phyloP scores from a whole-genome alignment of 371 early-diverging fungal genomes.

The Dipsacomyces acuminosporus region DNA sequence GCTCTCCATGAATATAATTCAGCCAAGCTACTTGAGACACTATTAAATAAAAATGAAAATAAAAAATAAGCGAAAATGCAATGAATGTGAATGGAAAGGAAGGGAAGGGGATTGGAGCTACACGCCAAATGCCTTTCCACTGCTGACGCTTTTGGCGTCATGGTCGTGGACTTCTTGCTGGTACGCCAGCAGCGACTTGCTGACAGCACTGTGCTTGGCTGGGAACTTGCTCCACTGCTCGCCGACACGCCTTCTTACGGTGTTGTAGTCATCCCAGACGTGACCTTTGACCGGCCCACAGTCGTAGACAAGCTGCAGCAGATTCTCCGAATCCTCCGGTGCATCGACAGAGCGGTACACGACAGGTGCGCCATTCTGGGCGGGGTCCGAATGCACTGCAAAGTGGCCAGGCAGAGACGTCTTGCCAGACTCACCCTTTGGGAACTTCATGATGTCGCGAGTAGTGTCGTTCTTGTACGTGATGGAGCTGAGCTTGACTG shows the following conservation, averaged over 20 bases:
- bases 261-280: conserved; percentile 43
- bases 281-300: conserved; percentile 34
- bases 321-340: conserved; percentile 5
- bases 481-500: conserved; percentile 68
- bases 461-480: conserved; percentile 55
- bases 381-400: conserved; percentile 26
- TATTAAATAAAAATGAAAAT: neutral
- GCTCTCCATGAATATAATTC: conserved; percentile 4
- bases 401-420: conserved; percentile 70
- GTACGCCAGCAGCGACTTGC: conserved; percentile 21
- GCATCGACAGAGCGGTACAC: conserved; percentile 20
- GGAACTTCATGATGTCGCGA: conserved; percentile 75
- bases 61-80: neutral
- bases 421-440: conserved; percentile 63
- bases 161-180: conserved; percentile 17
- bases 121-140: conserved; percentile 20
- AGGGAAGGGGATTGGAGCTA: neutral
- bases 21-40: neutral
- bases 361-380: conserved; percentile 39
- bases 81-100: neutral
- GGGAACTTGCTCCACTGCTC: conserved; percentile 41
- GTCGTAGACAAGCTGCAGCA: conserved; percentile 42
- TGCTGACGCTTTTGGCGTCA: conserved; percentile 4
- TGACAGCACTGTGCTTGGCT: conserved; percentile 22
- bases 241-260: conserved; percentile 22